A percentile compares a stretch with the other conserved stretches of the same genome.
Evolutionary conservation across 306 rosid genomes (phyloP).

Genomic region (Sechiopsis laciniata): DNA sequence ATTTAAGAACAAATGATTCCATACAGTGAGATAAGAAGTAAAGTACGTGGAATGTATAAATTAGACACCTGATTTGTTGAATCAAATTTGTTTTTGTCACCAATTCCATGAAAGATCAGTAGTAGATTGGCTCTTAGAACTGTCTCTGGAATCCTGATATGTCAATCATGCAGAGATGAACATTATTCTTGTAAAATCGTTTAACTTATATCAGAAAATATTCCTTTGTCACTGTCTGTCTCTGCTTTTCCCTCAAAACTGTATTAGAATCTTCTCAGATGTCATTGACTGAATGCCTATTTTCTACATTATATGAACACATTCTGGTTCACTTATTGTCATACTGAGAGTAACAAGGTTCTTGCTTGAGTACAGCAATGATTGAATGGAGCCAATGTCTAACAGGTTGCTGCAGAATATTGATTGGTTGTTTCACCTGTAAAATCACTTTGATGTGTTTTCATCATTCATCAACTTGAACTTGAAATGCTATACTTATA

Average conservation of each 20-base stretch:
- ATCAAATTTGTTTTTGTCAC: background rate
- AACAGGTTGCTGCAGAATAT: background rate
- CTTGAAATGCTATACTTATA: background rate
- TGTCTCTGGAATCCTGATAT: background rate
- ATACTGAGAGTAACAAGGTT: background rate
- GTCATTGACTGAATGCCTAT: background rate
- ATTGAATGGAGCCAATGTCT: slow-evolving; percentile 3
- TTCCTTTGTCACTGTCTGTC: background rate
- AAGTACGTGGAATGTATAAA: background rate
- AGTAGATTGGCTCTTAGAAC: background rate
- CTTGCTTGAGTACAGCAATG: background rate
- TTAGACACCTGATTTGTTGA: background rate
- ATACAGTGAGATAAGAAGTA: background rate
- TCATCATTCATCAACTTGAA: background rate
- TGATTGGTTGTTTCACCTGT: background rate
- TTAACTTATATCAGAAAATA: background rate
- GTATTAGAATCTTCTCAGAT: slow-evolving; percentile 3
- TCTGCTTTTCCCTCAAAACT: background rate
- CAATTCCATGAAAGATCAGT: background rate
- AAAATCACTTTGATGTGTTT: background rate
- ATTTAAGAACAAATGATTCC: background rate
- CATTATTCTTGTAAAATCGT: background rate
- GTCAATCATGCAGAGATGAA: background rate
- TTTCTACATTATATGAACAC: background rate
- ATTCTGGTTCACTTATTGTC: background rate